Evolutionary conservation across 495 filamentous ascomycete genomes (phyloP), one percentile per base, ranked within the genome.

Genomic region (Penicillium coffeae): DNA sequence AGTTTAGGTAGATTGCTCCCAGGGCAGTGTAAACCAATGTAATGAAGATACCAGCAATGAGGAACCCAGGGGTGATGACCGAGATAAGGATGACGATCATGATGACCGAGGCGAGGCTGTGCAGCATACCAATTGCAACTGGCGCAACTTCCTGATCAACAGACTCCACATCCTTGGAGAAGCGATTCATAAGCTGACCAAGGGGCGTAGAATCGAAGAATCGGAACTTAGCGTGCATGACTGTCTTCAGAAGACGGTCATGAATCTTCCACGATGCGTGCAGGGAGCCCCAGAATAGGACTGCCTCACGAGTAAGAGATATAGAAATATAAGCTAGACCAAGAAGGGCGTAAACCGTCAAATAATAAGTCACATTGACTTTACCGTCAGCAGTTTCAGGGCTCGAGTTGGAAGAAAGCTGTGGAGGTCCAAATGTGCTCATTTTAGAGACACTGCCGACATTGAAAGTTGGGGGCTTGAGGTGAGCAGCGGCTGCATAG

Each of bases 191-290:
- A 53, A 99, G 77, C 66, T 96, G 93, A 10, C 94, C 94, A 0
- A 96, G 80, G 5, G 94, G 94, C 2, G 94, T 99, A 1, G 89
- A 89, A 64, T 99, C 94, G 62, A 99, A 99, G 74, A 99, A 99
- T 53, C 87, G 87, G 72, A 97, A 95, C 59, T 88, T 89, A 13
- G 94, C 94, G 42, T 90, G 84, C 46, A 88, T 85, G 21, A 99
- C 79, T 3, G 87, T 72, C 19, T 81, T 75, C 66, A 97, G 83
- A 38, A 99, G 78, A 20, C 80, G 77, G 46, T 81, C 74, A 63
- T 99, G 94, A 10, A 99, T 81, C 56, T 81, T 83, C 74, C 81
- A 85, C 8, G 93, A 96, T 6, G 94, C 94, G 14, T 84, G 84
- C 36, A 99, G 71, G 14, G 91, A 95, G 6, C 94, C 94, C 63